phyloP scores from a whole-genome alignment of 805 yeast species.

The Pichia membranifaciens region DNA sequence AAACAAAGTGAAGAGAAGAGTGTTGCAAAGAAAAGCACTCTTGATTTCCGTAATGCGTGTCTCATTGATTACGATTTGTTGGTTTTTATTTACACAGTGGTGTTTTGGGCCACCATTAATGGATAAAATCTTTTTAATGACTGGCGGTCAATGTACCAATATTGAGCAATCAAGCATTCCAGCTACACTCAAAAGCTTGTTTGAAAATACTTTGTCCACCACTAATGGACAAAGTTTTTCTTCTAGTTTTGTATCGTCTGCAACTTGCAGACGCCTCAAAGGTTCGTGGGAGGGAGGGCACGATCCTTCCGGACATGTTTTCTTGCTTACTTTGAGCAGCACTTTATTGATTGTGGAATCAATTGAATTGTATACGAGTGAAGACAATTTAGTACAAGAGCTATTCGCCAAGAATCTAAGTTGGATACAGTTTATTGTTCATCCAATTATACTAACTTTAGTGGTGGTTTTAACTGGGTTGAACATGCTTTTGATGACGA shows the following conservation, averaged over 20 bases:
- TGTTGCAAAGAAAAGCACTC: neutral
- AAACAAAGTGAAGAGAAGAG: slow-evolving; percentile 4
- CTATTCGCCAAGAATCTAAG: slow-evolving; percentile 3
- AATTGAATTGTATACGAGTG: slow-evolving; percentile 9
- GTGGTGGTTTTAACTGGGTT: slow-evolving; percentile 52
- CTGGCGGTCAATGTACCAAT: slow-evolving; percentile 74
- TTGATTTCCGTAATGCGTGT: slow-evolving; percentile 36
- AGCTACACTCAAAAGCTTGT: neutral
- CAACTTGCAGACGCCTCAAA: slow-evolving; percentile 49
- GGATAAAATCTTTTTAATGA: slow-evolving; percentile 73
- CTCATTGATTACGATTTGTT: slow-evolving; percentile 60
- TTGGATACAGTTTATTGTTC: slow-evolving; percentile 11
- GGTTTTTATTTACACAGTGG: slow-evolving; percentile 87
- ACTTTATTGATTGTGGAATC: slow-evolving; percentile 43
- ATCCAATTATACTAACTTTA: slow-evolving; percentile 27
- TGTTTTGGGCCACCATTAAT: slow-evolving; percentile 77
- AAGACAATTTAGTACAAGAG: slow-evolving; percentile 6
- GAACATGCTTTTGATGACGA: slow-evolving; percentile 83
- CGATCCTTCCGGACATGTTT: slow-evolving; percentile 94
- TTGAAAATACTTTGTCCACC: neutral
- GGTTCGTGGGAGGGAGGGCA: slow-evolving; percentile 83
- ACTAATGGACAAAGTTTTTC: slow-evolving; percentile 8
- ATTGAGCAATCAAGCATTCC: slow-evolving; percentile 19
- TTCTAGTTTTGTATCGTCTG: slow-evolving; percentile 29
- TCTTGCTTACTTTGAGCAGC: slow-evolving; percentile 63